Conservation (phyloP, 2,329 filamentous ascomycete genomes). For the Aureobasidium sp. region DNA sequence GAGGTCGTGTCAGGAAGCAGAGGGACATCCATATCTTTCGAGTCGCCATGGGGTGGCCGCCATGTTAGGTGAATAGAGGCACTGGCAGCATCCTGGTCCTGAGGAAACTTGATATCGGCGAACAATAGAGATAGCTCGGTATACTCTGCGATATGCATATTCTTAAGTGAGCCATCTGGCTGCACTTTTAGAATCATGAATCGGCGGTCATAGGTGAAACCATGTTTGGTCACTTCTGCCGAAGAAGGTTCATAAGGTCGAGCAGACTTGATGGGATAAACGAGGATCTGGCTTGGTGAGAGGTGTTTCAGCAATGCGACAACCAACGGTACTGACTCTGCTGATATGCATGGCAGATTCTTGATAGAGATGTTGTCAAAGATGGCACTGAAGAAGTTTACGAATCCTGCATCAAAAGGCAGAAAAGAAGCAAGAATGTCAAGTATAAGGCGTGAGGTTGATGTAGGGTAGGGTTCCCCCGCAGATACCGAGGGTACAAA, state of each 20-base stretch:
- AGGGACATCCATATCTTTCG: conserved; percentile 32
- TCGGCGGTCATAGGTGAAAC: conserved; percentile 40
- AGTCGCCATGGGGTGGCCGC: conserved; percentile 29
- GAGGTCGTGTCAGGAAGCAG: conserved; percentile 32
- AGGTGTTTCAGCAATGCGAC: conserved; percentile 11
- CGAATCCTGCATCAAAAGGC: neutral
- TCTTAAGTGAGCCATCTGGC: conserved; percentile 31
- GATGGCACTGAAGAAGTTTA: conserved; percentile 4
- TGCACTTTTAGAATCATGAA: conserved; percentile 37
- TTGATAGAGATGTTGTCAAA: neutral
- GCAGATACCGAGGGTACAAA: neutral
- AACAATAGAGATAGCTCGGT: conserved; percentile 37
- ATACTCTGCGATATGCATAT: conserved; percentile 37
- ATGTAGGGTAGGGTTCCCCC: neutral
- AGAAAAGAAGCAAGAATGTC: neutral
- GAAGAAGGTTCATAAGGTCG: conserved; percentile 33
- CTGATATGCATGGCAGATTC: conserved; percentile 27
- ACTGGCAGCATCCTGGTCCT: conserved; percentile 24
- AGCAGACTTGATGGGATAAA: conserved; percentile 44
- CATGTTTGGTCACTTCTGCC: conserved; percentile 37
- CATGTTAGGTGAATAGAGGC: conserved; percentile 35
- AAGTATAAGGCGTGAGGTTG: neutral
- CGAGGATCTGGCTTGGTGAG: conserved; percentile 31
- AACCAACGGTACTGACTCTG: conserved; percentile 22
- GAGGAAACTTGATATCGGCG: conserved; percentile 30